Conservation (phyloP, 2,329 filamentous ascomycete genomes). For the Zasmidium citrigriseum region DNA sequence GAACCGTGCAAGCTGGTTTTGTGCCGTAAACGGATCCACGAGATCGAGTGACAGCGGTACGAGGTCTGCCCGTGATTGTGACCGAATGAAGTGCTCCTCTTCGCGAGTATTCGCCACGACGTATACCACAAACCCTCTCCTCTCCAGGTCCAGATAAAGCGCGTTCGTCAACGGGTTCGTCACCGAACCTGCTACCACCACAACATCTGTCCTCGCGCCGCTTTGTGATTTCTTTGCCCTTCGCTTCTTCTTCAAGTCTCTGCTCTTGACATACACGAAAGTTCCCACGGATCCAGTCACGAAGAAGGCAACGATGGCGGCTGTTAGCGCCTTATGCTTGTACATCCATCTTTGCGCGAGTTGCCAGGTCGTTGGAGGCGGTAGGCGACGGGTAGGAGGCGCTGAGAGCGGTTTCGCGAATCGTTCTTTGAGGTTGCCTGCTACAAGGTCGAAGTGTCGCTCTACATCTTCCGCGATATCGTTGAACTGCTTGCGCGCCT, state of each 20-base stretch:
- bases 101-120: conserved; percentile 82
- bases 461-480: conserved; percentile 80
- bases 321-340: conserved; percentile 71
- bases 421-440: conserved; percentile 69
- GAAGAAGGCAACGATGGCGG: conserved; percentile 68
- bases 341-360: conserved; percentile 69
- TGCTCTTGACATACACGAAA: conserved; percentile 60
- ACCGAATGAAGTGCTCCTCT: conserved; percentile 77
- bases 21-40: conserved; percentile 70
- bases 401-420: conserved; percentile 69
- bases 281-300: conserved; percentile 57
- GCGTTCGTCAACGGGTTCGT: conserved; percentile 81
- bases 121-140: conserved; percentile 90
- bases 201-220: conserved; percentile 83
- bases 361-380: conserved; percentile 51
- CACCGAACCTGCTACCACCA: conserved; percentile 85
- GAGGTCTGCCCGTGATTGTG: conserved; percentile 77
- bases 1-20: conserved; percentile 70
- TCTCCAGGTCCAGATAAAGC: conserved; percentile 81
- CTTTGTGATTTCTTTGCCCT: conserved; percentile 77
- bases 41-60: conserved; percentile 80
- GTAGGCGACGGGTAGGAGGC: conserved; percentile 46
- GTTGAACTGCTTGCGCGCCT: conserved; percentile 38
- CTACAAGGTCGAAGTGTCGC: conserved; percentile 74
- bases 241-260: conserved; percentile 61